Conservation (phyloP, 2,329 filamentous ascomycete species). For the Teratosphaeria pseudoeucalypti region DNA sequence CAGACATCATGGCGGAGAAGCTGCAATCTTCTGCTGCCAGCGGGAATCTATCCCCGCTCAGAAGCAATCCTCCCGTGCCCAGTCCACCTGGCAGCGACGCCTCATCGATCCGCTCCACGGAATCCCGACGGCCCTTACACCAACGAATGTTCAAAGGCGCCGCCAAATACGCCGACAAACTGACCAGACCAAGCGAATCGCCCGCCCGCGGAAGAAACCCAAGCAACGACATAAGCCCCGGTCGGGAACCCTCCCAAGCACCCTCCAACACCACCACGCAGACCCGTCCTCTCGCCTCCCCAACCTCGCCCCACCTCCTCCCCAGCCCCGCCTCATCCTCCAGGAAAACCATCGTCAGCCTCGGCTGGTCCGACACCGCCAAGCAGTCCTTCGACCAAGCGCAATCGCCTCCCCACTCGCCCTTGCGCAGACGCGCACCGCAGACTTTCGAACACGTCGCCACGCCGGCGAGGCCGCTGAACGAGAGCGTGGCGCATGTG, state of each 20-base stretch:
- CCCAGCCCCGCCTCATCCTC: slow-evolving; percentile 4
- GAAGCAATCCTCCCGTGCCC: background rate
- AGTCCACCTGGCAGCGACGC: slow-evolving; percentile 1
- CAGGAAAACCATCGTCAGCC: slow-evolving; percentile 4
- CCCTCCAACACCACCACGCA: background rate
- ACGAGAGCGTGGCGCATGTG: slow-evolving; percentile 7
- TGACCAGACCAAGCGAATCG: slow-evolving; percentile 4
- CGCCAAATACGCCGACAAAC: slow-evolving; percentile 11
- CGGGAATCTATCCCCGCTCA: slow-evolving; percentile 1
- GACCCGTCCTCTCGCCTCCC: background rate
- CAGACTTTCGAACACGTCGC: slow-evolving; percentile 4
- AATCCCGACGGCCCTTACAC: slow-evolving; percentile 9
- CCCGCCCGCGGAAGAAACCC: background rate
- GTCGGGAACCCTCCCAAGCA: background rate
- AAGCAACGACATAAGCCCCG: background rate
- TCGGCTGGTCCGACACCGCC: slow-evolving; percentile 16
- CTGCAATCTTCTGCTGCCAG: slow-evolving; percentile 5
- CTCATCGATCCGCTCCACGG: slow-evolving; percentile 1
- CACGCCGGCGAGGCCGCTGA: slow-evolving; percentile 11
- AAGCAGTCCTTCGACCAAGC: slow-evolving; percentile 15
- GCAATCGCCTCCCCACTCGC: slow-evolving; percentile 6
- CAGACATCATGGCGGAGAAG: slow-evolving; percentile 12
- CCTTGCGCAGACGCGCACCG: background rate
- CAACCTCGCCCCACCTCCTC: slow-evolving; percentile 9
- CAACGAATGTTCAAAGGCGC: slow-evolving; percentile 10